These are phyloP conservation scores for Fusarium coicis DNA, from an alignment of 2,329 filamentous ascomycete species.

Conservation along the genomic window DNA sequence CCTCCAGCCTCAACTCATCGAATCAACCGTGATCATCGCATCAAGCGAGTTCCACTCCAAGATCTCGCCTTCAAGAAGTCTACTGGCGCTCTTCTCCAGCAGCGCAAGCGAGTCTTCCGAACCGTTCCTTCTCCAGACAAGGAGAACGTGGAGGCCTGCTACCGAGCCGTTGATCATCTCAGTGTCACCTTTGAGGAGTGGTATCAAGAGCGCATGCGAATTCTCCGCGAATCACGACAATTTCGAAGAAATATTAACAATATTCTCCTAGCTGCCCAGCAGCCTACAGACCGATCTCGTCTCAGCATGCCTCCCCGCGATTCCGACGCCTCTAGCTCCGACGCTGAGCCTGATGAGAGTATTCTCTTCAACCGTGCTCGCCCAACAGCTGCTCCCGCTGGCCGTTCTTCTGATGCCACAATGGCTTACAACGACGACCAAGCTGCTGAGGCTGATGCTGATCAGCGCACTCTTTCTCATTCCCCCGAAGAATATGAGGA, in stretches of 20 bases:
- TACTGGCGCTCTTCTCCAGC: constrained; percentile 33
- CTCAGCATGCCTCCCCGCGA: constrained; percentile 52
- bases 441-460: constrained; percentile 26
- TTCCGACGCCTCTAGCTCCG: constrained; percentile 51
- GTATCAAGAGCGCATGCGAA: constrained; percentile 3
- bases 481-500: constrained; percentile 47
- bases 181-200: constrained; percentile 6
- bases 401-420: constrained; percentile 43
- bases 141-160: constrained; percentile 42
- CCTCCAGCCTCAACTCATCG: neutral
- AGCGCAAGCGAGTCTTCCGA: constrained; percentile 35
- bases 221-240: neutral
- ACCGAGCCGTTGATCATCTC: constrained; percentile 27
- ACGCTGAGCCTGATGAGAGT: constrained; percentile 49
- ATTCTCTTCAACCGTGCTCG: constrained; percentile 48
- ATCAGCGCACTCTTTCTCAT: constrained; percentile 41
- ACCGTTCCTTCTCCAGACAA: constrained; percentile 41
- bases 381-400: constrained; percentile 24
- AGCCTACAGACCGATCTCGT: constrained; percentile 43
- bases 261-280: constrained; percentile 43
- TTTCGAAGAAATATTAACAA: constrained; percentile 22
- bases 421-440: constrained; percentile 45
- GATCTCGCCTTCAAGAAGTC: constrained; percentile 40
- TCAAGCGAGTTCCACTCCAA: constrained; percentile 42
- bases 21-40: constrained; percentile 13